phyloP scores from a whole-genome alignment of 371 early-diverging fungal species.

The Dichotomocladium elegans region DNA sequence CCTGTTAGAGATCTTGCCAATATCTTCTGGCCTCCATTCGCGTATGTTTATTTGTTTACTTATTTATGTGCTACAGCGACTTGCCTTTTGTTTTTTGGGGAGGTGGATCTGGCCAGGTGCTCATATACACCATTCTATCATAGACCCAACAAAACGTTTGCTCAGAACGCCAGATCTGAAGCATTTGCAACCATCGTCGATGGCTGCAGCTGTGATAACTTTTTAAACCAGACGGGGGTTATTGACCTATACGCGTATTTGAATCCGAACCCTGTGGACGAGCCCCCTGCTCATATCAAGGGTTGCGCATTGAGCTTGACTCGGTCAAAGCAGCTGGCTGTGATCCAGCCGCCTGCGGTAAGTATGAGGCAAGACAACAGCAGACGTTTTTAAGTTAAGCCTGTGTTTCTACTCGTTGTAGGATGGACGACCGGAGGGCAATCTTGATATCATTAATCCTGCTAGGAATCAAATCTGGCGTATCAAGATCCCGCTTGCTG shows the following conservation, averaged over 20 bases:
- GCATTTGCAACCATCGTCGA: slow-evolving; percentile 28
- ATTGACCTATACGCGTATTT: slow-evolving; percentile 24
- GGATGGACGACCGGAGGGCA: slow-evolving; percentile 62
- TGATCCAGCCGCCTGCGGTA: slow-evolving; percentile 44
- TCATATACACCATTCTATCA: not conserved
- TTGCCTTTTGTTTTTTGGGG: not conserved
- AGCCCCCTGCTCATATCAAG: slow-evolving; percentile 30
- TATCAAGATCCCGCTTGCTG: slow-evolving; percentile 58
- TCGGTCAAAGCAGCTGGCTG: slow-evolving; percentile 55
- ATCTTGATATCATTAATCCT: slow-evolving; percentile 61
- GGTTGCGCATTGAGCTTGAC: slow-evolving; percentile 44
- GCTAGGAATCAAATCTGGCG: slow-evolving; percentile 53
- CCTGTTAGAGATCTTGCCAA: slow-evolving; percentile 19
- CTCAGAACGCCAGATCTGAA: slow-evolving; percentile 10
- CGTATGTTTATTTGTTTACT: slow-evolving; percentile 3
- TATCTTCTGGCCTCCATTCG: slow-evolving; percentile 22
- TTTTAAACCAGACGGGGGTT: slow-evolving; percentile 7
- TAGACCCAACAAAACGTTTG: slow-evolving; percentile 18
- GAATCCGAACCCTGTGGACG: slow-evolving; percentile 5
- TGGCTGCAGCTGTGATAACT: slow-evolving; percentile 27
- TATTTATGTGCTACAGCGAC: not conserved
- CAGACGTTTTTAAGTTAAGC: too few species aligned
- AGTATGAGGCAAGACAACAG: too few species aligned
- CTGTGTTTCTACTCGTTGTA: too few species aligned
- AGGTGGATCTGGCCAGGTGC: too few species aligned